Conservation (phyloP, 371 early-diverging fungal species). For the Mycotypha africana region DNA sequence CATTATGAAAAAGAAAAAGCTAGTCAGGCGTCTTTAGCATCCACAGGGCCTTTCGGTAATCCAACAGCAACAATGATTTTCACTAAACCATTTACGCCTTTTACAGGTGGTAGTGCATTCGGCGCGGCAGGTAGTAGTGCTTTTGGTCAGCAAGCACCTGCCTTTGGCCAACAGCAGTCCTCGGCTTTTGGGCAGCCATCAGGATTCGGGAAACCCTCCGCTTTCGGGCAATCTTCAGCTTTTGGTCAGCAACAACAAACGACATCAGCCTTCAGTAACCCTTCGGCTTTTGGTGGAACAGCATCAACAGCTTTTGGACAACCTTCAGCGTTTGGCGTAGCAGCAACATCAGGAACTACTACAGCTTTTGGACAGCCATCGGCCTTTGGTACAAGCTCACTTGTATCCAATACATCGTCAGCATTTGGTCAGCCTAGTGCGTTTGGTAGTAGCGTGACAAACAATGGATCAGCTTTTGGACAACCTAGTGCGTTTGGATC, state of each 20-base stretch:
- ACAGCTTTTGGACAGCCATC: constrained; percentile 21
- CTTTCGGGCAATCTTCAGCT: constrained; percentile 27
- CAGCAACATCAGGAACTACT: constrained; percentile 6
- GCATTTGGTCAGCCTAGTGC: constrained; percentile 14
- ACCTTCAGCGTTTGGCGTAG: constrained; percentile 9
- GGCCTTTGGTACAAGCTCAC: constrained; percentile 2
- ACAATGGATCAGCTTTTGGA: constrained; percentile 9
- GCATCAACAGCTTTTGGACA: constrained; percentile 22
- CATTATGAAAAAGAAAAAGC: constrained; percentile 37
- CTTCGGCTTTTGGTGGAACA: constrained; percentile 8
- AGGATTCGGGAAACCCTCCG: constrained; percentile 19
- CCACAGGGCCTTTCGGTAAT: constrained; percentile 26
- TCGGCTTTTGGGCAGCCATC: constrained; percentile 1
- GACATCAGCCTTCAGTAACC: constrained; percentile 17
- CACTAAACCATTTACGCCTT: constrained; percentile 27
- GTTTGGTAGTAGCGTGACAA: constrained; percentile 7
- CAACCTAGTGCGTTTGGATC: constrained; percentile 12
- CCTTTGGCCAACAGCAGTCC: constrained; percentile 18
- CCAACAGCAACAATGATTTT: no score
- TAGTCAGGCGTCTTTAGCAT: neutral
- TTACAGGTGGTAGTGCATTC: constrained; percentile 18
- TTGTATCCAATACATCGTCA: constrained; percentile 1
- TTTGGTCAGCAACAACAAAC: constrained; percentile 18
- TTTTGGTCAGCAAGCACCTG: constrained; percentile 19
- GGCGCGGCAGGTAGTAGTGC: constrained; percentile 5